Evolutionary conservation across 1,284 basidiomycete genomes (phyloP), one percentile per base, ranked within the genome.

Genomic region (Pisolithus thermaeus): DNA sequence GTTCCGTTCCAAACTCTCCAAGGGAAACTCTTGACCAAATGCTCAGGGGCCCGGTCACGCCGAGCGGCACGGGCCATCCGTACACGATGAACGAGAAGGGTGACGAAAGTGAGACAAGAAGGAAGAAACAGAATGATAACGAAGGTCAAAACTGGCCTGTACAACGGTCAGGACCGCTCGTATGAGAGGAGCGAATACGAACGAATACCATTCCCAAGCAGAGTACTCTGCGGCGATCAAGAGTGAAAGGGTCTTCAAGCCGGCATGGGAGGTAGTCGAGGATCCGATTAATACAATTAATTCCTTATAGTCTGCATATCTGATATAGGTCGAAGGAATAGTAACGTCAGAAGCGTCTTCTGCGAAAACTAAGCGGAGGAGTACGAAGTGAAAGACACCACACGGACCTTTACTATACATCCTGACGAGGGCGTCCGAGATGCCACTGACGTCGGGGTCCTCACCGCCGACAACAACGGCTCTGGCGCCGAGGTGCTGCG

Each of bases 391-490:
- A 36, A 41, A 1, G 43, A 39, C 30, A 20, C 20, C 1, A 28
- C 12, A 66, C 78, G 49, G 58, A 88, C 87, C 84, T 68, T 88
- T 88, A 65, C 87, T 90, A 69, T 87, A 93, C 92, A 95, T 94
- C 55, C 90, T 93, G 40, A 94, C 80, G 54, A 94, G 73, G n/a
- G 79, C 78, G 61, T 91, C 87, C 16, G 90, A 82, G 60, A 79
- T 78, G 4, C 87, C 82, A 11, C 82, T 81, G 45, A 75, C 58
- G 20, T 73, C 74, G 32, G 83, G 82, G 61, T 85, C 78, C 58
- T 84, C 77, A 46, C 93, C 92, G 41, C 92, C 93, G 1, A 97
- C 90, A n/a, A 96, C 81, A 25, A 94, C 85, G 1, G 86, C 92
- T 56, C 76, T 80, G 1, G 92, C 92, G n/a, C 92, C 92, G 11